Base-by-base conservation (phyloP, 208 protist genomes). In the Porcisia hertigi region DNA sequence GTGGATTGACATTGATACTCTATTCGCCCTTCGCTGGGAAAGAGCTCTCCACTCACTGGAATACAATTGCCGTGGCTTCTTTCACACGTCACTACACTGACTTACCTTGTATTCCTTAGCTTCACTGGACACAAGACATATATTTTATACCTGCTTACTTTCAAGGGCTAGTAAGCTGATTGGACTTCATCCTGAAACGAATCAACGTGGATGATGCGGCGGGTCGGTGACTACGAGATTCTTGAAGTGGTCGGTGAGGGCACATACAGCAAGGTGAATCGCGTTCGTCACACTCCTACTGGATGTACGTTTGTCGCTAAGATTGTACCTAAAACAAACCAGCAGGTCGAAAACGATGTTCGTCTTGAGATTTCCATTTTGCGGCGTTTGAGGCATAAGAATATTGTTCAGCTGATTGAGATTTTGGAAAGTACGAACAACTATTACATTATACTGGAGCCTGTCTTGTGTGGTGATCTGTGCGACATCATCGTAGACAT, bases 401-500 rank as follows among this genome's bases (percentile, higher is more conserved):
- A 95, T 75, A 94, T 97, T 77, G 92, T 96, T 20, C 88, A 94
- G 77, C 79, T 97, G 0, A 87, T 94, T 52, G 92, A 96, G 62
- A 92, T 97, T 67, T 72, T 96, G 39, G 90, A 96, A 67, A 94
- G 86, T 52, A 80, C 75, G 30, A 92, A 95, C 71, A 91, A 97
- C 71, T 95, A 95, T 73, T 97, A 97, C 75, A 94, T 97, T 66
- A 94, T 96, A 64, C 81, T 97, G 41, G 94, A 97, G 65, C 81
- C 91, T 36, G 92, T 96, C 59, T 85, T 90, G 77, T 92, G 94
- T 41, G 94, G 94, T 7, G 89, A 94, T 81, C 81, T 97, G 20
- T 97, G 91, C 73, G 89, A 91, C 58, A 76, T 95, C 52, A 84
- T 97, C 36, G 85, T 88, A 20, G 85, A 80, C n/a, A 81, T 88